Conservation (phyloP, 306 rosid species). For the Trifolium subterraneum region DNA sequence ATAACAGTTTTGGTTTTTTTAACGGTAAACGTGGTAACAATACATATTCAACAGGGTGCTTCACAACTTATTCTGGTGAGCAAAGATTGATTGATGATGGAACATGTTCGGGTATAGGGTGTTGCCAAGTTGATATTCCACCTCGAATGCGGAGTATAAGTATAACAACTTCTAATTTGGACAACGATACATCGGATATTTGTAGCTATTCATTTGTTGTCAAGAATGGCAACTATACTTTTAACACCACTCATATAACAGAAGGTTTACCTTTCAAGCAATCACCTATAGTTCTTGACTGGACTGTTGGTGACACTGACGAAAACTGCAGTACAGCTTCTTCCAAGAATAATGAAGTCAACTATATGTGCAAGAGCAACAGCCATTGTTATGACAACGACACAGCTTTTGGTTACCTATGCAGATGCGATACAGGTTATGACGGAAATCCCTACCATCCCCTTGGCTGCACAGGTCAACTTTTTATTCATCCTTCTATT, state of each 20-base stretch:
- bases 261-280: not conserved
- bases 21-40: not conserved
- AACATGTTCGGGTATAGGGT: slow-evolving; percentile 22
- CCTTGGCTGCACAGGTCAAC: not conserved
- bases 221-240: not conserved
- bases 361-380: not conserved
- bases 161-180: not conserved
- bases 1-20: not conserved
- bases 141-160: not conserved
- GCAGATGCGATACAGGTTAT: not conserved
- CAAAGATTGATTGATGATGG: not conserved
- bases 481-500: not conserved
- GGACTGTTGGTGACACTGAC: not conserved
- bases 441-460: not conserved
- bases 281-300: not conserved
- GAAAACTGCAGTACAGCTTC: not conserved
- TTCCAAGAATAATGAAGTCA: not conserved
- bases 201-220: not conserved
- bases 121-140: slow-evolving; percentile 29
- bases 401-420: not conserved
- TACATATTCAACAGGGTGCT: not conserved
- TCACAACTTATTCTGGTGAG: not conserved
- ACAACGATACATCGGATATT: not conserved
- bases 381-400: not conserved
- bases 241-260: not conserved